Evolutionary conservation across 2,329 filamentous ascomycete species (phyloP).

Genomic region (Pyricularia sp.): DNA sequence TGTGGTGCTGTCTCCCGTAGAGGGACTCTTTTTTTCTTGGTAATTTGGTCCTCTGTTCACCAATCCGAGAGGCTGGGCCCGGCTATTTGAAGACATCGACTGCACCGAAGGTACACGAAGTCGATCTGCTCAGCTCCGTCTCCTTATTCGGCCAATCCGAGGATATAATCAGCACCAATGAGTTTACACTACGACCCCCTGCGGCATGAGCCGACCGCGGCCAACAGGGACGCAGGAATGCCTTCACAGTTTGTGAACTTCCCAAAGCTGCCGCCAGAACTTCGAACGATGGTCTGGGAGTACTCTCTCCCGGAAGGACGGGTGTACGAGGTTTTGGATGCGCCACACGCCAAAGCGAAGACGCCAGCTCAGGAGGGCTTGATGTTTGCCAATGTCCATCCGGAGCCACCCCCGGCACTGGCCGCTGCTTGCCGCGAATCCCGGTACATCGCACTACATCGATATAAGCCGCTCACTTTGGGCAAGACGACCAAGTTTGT

Average conservation of each 20-base stretch:
- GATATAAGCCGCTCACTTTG: slow-evolving; percentile 33
- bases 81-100: slow-evolving; percentile 10
- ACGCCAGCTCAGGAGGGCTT: slow-evolving; percentile 30
- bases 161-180: not conserved
- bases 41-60: slow-evolving; percentile 10
- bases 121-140: not conserved
- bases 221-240: not conserved
- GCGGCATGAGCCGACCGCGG: slow-evolving; percentile 7
- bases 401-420: slow-evolving; percentile 33
- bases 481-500: slow-evolving; percentile 36
- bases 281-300: slow-evolving; percentile 36
- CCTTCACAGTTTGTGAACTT: slow-evolving; percentile 17
- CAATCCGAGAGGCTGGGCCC: slow-evolving; percentile 15
- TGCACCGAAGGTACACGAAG: not conserved
- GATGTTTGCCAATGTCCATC: slow-evolving; percentile 36
- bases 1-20: not conserved
- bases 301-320: slow-evolving; percentile 32
- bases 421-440: slow-evolving; percentile 34
- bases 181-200: slow-evolving; percentile 16
- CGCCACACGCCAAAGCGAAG: slow-evolving; percentile 28
- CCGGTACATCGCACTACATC: slow-evolving; percentile 29
- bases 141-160: not conserved
- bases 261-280: slow-evolving; percentile 29
- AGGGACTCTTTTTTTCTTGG: not conserved
- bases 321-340: slow-evolving; percentile 37